phyloP scores from a whole-genome alignment of 176 grass and related monocot genomes.

The Juncus effusus region DNA sequence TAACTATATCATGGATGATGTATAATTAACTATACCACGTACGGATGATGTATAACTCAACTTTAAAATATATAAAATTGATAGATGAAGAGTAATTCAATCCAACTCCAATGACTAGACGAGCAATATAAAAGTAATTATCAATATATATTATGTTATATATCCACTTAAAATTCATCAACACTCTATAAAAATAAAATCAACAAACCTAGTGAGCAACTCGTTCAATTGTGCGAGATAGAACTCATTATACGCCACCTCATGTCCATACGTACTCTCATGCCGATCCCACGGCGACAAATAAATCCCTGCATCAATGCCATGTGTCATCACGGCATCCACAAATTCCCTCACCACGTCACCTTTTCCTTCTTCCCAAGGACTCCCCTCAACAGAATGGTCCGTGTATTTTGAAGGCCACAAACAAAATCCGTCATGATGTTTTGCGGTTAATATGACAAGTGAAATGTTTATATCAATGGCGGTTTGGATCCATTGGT shows the following conservation, averaged over 20 bases:
- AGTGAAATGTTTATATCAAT: constrained; percentile 48
- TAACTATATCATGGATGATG: too few relatives aligned
- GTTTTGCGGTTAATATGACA: constrained; percentile 82
- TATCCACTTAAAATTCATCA: too few relatives aligned
- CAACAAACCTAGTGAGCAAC: constrained; percentile 69
- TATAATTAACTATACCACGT: too few relatives aligned
- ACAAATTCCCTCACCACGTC: constrained; percentile 67
- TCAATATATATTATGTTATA: too few relatives aligned
- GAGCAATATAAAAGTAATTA: too few relatives aligned
- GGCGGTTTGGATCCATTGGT: constrained; percentile 76
- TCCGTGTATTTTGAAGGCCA: constrained; percentile 79
- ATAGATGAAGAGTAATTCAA: too few relatives aligned
- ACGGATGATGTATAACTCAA: too few relatives aligned
- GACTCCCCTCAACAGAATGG: constrained; percentile 63
- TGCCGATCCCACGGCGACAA: constrained; percentile 95
- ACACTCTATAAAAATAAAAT: too few relatives aligned
- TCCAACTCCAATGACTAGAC: too few relatives aligned
- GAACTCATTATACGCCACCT: constrained; percentile 82
- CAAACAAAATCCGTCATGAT: constrained; percentile 96
- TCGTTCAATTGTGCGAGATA: constrained; percentile 80
- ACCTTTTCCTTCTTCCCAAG: constrained; percentile 53
- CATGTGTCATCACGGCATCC: constrained; percentile 20
- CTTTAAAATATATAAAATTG: too few relatives aligned
- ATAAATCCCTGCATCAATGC: constrained; percentile 67
- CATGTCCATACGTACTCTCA: constrained; percentile 58